These are phyloP conservation scores for Cryptococcus sp. DNA, from an alignment of 1,284 basidiomycete species.

Conservation along the genomic window DNA sequence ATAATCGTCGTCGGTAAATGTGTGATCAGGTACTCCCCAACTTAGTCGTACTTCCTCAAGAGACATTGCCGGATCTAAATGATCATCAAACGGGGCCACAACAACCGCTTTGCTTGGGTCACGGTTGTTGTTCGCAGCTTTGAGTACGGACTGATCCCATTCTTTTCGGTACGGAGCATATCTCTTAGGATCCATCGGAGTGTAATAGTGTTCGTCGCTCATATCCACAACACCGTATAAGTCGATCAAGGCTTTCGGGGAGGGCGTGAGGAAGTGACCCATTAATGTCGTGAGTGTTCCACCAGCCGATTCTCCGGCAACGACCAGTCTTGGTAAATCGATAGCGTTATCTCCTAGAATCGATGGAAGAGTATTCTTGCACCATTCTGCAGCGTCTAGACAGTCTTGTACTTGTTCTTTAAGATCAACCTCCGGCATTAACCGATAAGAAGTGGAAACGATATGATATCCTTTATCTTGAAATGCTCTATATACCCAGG, in stretches of 20 bases:
- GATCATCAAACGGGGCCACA: slow-evolving; percentile 9
- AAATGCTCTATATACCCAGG: slow-evolving; percentile 28
- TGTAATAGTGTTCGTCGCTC: slow-evolving; percentile 10
- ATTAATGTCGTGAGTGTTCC: slow-evolving; percentile 17
- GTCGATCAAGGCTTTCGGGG: slow-evolving; percentile 22
- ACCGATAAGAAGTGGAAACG: slow-evolving; percentile 30
- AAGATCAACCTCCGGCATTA: slow-evolving; percentile 23
- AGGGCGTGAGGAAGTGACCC: slow-evolving; percentile 11
- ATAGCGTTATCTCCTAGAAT: slow-evolving; percentile 8
- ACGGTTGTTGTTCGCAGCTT: slow-evolving; percentile 2
- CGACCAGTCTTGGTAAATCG: slow-evolving; percentile 17
- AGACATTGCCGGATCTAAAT: slow-evolving; percentile 11
- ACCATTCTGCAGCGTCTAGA: slow-evolving; percentile 20
- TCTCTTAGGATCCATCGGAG: neutral
- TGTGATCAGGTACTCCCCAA: slow-evolving; percentile 13
- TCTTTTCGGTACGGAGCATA: neutral
- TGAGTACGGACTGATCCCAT: slow-evolving; percentile 1
- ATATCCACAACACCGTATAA: slow-evolving; percentile 24
- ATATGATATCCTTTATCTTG: slow-evolving; percentile 19
- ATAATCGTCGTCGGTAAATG: slow-evolving; percentile 7
- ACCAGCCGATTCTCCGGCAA: slow-evolving; percentile 32
- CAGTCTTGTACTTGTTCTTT: slow-evolving; percentile 22
- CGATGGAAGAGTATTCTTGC: slow-evolving; percentile 6
- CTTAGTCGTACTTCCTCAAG: slow-evolving; percentile 5
- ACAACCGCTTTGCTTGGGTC: slow-evolving; percentile 10